phyloP scores from a whole-genome alignment of 1,284 basidiomycete species.

The Trichosporon ovoides region DNA sequence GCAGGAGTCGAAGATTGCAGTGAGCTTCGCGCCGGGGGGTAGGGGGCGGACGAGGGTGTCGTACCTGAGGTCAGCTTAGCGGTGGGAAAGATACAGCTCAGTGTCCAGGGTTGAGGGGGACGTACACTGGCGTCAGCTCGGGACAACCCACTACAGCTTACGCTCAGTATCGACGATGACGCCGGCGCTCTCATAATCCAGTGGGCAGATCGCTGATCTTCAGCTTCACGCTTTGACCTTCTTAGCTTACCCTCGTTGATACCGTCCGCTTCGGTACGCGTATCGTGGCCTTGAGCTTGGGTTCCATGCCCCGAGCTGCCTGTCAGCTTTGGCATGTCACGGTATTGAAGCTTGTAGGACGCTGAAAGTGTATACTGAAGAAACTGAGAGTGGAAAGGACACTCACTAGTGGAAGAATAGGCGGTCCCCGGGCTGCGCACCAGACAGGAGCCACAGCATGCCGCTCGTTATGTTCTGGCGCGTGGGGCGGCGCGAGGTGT shows the following conservation, averaged over 20 bases:
- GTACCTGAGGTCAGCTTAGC: conserved; percentile 29
- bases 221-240: background rate
- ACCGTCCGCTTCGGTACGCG: conserved; percentile 49
- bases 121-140: conserved; percentile 16
- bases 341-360: too few relatives aligned
- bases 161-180: conserved; percentile 67
- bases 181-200: conserved; percentile 66
- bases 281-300: conserved; percentile 64
- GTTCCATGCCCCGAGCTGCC: conserved; percentile 66
- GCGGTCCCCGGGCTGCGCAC: conserved; percentile 74
- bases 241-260: conserved; percentile 42
- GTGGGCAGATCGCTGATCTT: conserved; percentile 63
- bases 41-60: conserved; percentile 60
- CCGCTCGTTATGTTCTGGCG: conserved; percentile 74
- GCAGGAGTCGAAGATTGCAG: conserved; percentile 72
- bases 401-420: conserved; percentile 73
- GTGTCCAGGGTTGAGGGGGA: background rate
- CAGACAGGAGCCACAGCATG: conserved; percentile 81
- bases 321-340: too few relatives aligned
- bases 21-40: conserved; percentile 78
- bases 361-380: too few relatives aligned
- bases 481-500: conserved; percentile 66
- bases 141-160: conserved; percentile 25
- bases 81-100: too few relatives aligned
- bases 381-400: too few relatives aligned